phyloP scores from a whole-genome alignment of 2,329 filamentous ascomycete genomes.

The Fusarium sp. region DNA sequence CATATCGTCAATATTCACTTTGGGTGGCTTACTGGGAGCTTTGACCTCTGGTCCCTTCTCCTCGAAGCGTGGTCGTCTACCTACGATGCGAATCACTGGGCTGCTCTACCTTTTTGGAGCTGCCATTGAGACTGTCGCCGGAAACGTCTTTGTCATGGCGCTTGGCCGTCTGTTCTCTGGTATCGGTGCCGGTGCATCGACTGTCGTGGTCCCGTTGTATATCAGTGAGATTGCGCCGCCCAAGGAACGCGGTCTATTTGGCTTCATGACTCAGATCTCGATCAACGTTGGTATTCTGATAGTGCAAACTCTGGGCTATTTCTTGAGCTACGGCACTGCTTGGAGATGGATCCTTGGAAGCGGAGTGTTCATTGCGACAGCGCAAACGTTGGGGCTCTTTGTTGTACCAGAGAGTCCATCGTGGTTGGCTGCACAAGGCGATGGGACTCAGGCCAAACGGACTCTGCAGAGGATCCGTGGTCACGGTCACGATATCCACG shows the following conservation, averaged over 20 bases:
- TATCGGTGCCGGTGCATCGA: slow-evolving; percentile 86
- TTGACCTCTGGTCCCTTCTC: slow-evolving; percentile 84
- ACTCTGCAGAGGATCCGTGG: slow-evolving; percentile 84
- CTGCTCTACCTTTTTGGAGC: slow-evolving; percentile 83
- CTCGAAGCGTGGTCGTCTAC: slow-evolving; percentile 79
- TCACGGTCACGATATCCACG: slow-evolving; percentile 73
- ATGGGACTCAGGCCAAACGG: slow-evolving; percentile 70
- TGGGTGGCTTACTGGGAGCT: slow-evolving; percentile 88
- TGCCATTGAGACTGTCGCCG: slow-evolving; percentile 77
- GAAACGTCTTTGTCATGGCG: slow-evolving; percentile 74
- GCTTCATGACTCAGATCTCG: slow-evolving; percentile 88
- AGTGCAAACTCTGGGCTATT: slow-evolving; percentile 87
- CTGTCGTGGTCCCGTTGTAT: slow-evolving; percentile 94
- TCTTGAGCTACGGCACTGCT: slow-evolving; percentile 80
- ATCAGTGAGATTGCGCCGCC: slow-evolving; percentile 91
- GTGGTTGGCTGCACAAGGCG: slow-evolving; percentile 81
- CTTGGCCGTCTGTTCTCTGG: slow-evolving; percentile 84
- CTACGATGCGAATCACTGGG: slow-evolving; percentile 82
- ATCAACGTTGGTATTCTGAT: slow-evolving; percentile 91
- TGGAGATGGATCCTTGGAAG: slow-evolving; percentile 88
- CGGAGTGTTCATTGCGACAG: slow-evolving; percentile 75
- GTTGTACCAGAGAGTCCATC: slow-evolving; percentile 88
- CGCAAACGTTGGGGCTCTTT: slow-evolving; percentile 78
- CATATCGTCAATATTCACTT: slow-evolving; percentile 89
- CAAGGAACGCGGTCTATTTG: slow-evolving; percentile 81